phyloP scores from a whole-genome alignment of 2,329 filamentous ascomycete species.

The Pseudocercospora pini-densiflorae region DNA sequence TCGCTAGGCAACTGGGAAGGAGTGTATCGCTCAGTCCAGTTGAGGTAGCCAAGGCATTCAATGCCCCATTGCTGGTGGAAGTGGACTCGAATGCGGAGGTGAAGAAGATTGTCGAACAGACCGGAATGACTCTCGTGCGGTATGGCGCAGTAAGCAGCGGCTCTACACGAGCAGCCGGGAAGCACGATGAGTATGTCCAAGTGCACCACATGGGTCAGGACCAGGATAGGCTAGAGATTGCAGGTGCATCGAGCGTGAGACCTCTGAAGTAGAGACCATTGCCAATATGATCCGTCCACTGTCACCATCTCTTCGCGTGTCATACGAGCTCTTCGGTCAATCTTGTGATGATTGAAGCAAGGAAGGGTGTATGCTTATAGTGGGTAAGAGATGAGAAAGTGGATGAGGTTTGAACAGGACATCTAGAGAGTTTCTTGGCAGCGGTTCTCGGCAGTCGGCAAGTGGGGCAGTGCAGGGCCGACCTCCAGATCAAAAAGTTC shows the following conservation, averaged over 20 bases:
- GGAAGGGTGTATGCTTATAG: too few relatives aligned
- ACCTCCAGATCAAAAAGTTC: conserved; percentile 10
- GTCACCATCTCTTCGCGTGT: not conserved
- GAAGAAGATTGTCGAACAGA: not conserved
- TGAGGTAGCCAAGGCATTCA: conserved; percentile 15
- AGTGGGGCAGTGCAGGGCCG: conserved; percentile 3
- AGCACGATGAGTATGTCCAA: not conserved
- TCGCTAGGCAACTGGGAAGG: not conserved
- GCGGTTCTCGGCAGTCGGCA: not conserved
- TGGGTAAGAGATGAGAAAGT: not conserved
- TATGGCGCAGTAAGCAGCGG: not conserved
- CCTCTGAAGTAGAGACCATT: not conserved
- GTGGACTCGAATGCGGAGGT: conserved; percentile 12
- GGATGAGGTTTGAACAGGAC: not conserved
- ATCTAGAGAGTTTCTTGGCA: not conserved
- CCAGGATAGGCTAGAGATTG: conserved; percentile 1
- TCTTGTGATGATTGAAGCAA: too few relatives aligned
- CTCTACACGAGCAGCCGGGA: not conserved
- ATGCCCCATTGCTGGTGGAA: conserved; percentile 3
- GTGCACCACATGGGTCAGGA: not conserved
- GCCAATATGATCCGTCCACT: too few relatives aligned
- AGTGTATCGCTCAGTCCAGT: conserved; percentile 11
- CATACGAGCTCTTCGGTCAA: too few relatives aligned
- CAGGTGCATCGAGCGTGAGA: not conserved
- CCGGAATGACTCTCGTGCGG: not conserved